Evolutionary conservation across 345 rosid genomes (phyloP), one percentile per base, ranked within the genome.

Genomic region (Hibiscus trionum): DNA sequence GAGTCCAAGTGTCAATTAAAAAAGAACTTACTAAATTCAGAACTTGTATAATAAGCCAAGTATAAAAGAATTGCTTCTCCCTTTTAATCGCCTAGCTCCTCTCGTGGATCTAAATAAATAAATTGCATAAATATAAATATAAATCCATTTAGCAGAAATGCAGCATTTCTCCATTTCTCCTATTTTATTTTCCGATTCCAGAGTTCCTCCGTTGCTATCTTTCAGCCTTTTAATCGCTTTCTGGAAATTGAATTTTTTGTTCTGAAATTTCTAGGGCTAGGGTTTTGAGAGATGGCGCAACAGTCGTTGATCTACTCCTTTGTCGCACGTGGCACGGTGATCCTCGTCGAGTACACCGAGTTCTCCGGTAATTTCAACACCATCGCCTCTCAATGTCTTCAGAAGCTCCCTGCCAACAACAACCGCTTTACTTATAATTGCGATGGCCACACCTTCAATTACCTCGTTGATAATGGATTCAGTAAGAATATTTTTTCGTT

Each of bases 291-390:
- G 75, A 86, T 84, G 90, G 90, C 88, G 68, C 91, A 89, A 46
- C 90, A 87, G 71, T 74, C 89, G 46, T 77, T 88, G 82, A 88
- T 88, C 83, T 88, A 86, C 66, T 86, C 88, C 72, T 89, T 87
- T 72, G 91, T 89, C 4, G 90, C 94, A 26, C 88, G 91, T 5
- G 94, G 94, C 10, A 87, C 88, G 42, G 88, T 86, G 77, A 80
- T 89, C 66, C 90, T 89, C 64, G 84, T 82, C 4, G 94, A 89
- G 73, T 87, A 79, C 82, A 89, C 94, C 17, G 91, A 89, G 76
- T 89, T 87, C 83, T 85, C 87, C 39, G 94, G 94, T 7, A 89
- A 89, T 80, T 89, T 89, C 85, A 89, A 91, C 16, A 76, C 86
- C 78, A 77, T 89, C 76, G 94, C 94, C 55, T 77, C 85, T 4